Evolutionary conservation across 805 yeast species (phyloP), one percentile per base, ranked within the genome.

Genomic region (Metschnikowia corniflorae): DNA sequence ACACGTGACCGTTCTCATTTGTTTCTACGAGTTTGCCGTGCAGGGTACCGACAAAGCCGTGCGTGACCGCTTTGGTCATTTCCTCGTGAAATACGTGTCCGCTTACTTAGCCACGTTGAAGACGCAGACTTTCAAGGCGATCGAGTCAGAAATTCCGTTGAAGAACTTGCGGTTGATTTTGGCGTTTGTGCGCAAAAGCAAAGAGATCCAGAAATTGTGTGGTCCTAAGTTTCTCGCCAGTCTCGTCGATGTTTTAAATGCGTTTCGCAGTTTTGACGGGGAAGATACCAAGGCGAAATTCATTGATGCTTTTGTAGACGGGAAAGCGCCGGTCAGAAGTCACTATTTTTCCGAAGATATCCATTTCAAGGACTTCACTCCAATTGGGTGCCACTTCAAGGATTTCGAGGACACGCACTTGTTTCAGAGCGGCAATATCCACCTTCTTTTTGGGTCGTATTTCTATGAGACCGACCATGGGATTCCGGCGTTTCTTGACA

Each of bases 291-390:
- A 20, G 30, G 19, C 25, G 9, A 33, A 31, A 7, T 26, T 40
- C 15, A 25, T 39, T 17, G 42, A 42, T 15, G 25, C 39, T 3
- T 47, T 40, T 20, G 17, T 27, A 16, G 45, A 41, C 15, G 39
- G 26, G 4, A 33, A 20, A 17, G 32, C 33, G 5, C 82, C 83
- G 12, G 44, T 53, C 6, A 68, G 91, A 55, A 49, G 55, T 2
- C 73, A 77, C 38, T 73, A 72, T 36, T 82, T 81, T 51, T 58
- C 65, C 29, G 91, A 84, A 50, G 93, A 83, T 59, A 77, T 81
- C 10, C 58, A 67, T 16, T 61, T 78, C 45, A 76, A 75, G 41
- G 88, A 80, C 43, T 81, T 78, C 49, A 60, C 66, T 19, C 73
- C 82, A 4, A 63, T 83, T 13, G 71, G 71, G 16, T 70, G 63